Evolutionary conservation across 176 grass and related monocot species (phyloP).

Genomic region (Lolium rigidum): DNA sequence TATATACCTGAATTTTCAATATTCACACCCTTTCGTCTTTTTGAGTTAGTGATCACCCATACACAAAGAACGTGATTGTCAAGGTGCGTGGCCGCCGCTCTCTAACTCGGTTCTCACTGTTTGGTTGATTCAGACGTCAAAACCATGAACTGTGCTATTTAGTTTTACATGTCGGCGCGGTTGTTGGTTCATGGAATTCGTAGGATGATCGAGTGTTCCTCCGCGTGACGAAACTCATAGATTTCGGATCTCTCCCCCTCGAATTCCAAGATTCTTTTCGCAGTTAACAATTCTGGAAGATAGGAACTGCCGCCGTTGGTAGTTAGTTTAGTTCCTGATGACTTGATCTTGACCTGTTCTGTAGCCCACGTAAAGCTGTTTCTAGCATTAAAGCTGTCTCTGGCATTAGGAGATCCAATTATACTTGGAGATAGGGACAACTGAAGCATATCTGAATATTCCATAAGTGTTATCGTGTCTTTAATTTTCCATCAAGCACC

Average conservation of each 20-base stretch:
- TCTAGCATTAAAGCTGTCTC: not conserved
- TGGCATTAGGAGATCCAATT: slow-evolving; percentile 34
- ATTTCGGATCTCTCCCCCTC: not conserved
- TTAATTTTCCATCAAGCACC: not conserved
- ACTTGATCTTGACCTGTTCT: slow-evolving; percentile 32
- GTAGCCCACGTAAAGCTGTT: not conserved
- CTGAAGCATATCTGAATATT: not conserved
- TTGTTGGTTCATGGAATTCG: too few relatives aligned
- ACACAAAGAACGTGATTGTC: too few relatives aligned
- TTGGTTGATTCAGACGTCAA: too few relatives aligned
- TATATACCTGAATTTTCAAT: slow-evolving; percentile 19
- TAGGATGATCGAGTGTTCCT: not conserved
- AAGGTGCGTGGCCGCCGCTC: too few relatives aligned
- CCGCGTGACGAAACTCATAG: not conserved
- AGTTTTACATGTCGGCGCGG: too few relatives aligned
- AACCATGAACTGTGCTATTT: too few relatives aligned
- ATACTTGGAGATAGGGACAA: not conserved
- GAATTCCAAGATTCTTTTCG: not conserved
- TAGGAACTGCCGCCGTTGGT: slow-evolving; percentile 29
- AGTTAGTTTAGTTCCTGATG: not conserved
- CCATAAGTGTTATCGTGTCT: not conserved
- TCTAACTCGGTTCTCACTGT: too few relatives aligned
- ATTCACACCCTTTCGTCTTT: not conserved
- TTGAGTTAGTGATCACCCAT: not conserved
- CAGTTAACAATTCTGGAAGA: not conserved